phyloP scores from a whole-genome alignment of 768 basidiomycete species.

The Suillus paluster region DNA sequence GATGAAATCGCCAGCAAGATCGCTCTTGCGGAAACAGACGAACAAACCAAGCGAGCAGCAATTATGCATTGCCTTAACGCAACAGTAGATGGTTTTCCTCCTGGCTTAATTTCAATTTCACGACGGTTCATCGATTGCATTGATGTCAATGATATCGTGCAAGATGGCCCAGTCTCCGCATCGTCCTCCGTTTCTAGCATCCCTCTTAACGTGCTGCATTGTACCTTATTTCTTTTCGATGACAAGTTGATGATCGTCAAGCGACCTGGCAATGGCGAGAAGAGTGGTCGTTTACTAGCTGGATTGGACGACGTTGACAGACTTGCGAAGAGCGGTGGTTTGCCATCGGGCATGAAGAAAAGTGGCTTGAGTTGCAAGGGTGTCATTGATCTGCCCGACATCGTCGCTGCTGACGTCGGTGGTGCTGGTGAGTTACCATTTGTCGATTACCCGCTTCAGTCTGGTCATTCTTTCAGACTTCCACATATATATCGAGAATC shows the following conservation, averaged over 20 bases:
- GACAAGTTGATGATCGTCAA: slow-evolving; percentile 94
- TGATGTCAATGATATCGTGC: slow-evolving; percentile 84
- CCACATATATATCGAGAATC: slow-evolving; percentile 81
- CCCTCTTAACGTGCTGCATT: slow-evolving; percentile 63
- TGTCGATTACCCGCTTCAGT: slow-evolving; percentile 2
- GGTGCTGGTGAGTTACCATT: slow-evolving; percentile 64
- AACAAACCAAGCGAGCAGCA: slow-evolving; percentile 87
- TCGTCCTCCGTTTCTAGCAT: slow-evolving; percentile 49
- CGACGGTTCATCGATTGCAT: slow-evolving; percentile 90
- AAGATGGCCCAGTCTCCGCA: slow-evolving; percentile 47
- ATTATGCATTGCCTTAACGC: slow-evolving; percentile 85
- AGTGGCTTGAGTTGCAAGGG: slow-evolving; percentile 85
- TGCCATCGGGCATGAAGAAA: slow-evolving; percentile 72
- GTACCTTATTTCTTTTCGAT: slow-evolving; percentile 91
- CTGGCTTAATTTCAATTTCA: slow-evolving; percentile 85
- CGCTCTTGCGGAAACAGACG: slow-evolving; percentile 89
- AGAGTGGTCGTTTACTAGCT: slow-evolving; percentile 67
- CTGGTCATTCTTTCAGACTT: slow-evolving; percentile 59
- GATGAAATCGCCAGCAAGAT: slow-evolving; percentile 89
- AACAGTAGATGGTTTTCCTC: slow-evolving; percentile 90
- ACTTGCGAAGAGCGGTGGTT: slow-evolving; percentile 62
- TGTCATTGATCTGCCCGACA: slow-evolving; percentile 81
- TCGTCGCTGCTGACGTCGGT: slow-evolving; percentile 85
- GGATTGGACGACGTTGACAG: slow-evolving; percentile 84
- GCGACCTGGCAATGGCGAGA: slow-evolving; percentile 77